Conservation (phyloP, 2,329 filamentous ascomycete genomes). For the Colletotrichum simmondsii region DNA sequence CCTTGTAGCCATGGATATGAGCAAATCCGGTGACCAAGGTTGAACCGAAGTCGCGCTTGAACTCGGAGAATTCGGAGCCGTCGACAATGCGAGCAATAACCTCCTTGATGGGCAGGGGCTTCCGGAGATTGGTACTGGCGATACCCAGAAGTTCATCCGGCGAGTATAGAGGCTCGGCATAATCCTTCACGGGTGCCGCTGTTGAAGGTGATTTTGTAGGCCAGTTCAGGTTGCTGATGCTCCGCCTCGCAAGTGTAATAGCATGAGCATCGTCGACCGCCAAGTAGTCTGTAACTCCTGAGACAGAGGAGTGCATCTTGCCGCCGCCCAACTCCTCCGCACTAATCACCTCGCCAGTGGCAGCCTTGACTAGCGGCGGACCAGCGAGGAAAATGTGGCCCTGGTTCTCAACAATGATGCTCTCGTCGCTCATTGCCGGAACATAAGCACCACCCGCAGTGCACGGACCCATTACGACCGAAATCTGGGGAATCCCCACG, state of each 20-base stretch:
- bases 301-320: conserved; percentile 88
- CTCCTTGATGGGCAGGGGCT: conserved; percentile 86
- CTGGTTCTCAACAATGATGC: conserved; percentile 94
- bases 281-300: conserved; percentile 94
- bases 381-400: conserved; percentile 98
- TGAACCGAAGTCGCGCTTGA: conserved; percentile 90
- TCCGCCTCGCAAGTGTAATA: conserved; percentile 84
- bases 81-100: conserved; percentile 95
- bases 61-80: conserved; percentile 89
- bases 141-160: conserved; percentile 86
- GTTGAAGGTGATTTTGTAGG: conserved; percentile 61
- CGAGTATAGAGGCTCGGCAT: conserved; percentile 83
- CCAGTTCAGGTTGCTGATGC: conserved; percentile 91
- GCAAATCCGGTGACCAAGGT: conserved; percentile 95
- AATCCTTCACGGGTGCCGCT: conserved; percentile 53
- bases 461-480: conserved; percentile 97
- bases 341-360: conserved; percentile 90
- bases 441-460: conserved; percentile 97
- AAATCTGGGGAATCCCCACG: conserved; percentile 89
- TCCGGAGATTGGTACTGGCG: conserved; percentile 88
- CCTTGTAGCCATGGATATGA: conserved; percentile 86
- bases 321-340: conserved; percentile 93
- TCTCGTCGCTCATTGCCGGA: conserved; percentile 96
- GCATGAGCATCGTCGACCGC: conserved; percentile 95
- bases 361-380: conserved; percentile 93